Evolutionary conservation across 208 protist genomes (phyloP).

Genomic region (Acanthamoeba castellanii): DNA sequence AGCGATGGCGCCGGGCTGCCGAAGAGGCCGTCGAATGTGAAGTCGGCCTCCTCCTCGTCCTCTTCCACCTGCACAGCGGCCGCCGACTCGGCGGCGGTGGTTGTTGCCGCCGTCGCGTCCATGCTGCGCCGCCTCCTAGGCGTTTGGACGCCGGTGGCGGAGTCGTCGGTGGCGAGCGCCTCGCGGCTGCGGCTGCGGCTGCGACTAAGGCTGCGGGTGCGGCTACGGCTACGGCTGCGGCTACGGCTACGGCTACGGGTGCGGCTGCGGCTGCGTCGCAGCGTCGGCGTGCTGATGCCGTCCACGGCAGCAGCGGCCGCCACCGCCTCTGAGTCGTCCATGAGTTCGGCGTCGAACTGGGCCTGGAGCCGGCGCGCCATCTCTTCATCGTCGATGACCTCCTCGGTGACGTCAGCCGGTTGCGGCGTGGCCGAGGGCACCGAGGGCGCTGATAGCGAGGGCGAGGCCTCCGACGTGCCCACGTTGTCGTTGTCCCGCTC

Average conservation of each 20-base stretch:
- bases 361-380: neutral
- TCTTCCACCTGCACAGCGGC: neutral
- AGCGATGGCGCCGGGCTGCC: neutral
- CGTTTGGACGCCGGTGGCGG: neutral
- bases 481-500: too few relatives aligned
- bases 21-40: neutral
- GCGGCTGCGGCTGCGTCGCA: too few relatives aligned
- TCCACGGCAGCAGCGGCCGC: neutral
- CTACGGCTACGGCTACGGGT: too few relatives aligned
- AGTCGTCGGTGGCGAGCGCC: too few relatives aligned
- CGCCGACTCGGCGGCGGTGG: neutral
- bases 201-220: too few relatives aligned
- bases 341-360: neutral
- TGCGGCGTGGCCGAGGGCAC: neutral
- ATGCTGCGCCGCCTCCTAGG: neutral
- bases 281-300: too few relatives aligned
- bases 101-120: neutral
- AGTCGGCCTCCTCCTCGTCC: neutral
- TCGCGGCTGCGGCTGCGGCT: too few relatives aligned
- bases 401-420: neutral
- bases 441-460: too few relatives aligned
- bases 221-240: too few relatives aligned
- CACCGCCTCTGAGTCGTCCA: neutral
- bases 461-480: too few relatives aligned
- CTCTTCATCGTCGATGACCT: slow-evolving; percentile 9